Conservation (phyloP, 139 green algal species). For the Chlorella sp. region DNA sequence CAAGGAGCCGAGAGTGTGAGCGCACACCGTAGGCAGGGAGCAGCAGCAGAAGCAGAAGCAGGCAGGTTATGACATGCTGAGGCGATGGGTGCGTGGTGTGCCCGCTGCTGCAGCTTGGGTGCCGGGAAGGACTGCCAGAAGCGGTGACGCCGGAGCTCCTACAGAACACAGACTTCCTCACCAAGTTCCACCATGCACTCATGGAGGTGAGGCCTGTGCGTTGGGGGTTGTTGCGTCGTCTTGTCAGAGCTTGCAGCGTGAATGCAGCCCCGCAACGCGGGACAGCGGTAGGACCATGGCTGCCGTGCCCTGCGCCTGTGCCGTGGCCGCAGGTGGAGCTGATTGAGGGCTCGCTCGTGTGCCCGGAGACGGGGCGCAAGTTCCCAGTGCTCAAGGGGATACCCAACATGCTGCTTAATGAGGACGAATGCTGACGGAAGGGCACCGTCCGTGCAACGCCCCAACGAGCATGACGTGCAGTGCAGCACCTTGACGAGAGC, state of each 20-base stretch:
- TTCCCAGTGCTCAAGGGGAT: conserved; percentile 81
- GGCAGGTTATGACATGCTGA: neutral
- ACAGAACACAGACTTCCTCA: conserved; percentile 59
- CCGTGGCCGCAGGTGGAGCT: conserved; percentile 62
- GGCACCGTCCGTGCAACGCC: too few relatives aligned
- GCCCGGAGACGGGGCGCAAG: conserved; percentile 75
- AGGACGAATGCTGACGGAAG: conserved; percentile 84
- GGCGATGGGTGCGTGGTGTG: too few relatives aligned
- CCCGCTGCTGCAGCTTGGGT: conserved; percentile 28
- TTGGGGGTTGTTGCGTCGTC: neutral
- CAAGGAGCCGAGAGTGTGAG: conserved; percentile 59
- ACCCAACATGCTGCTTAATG: conserved; percentile 85
- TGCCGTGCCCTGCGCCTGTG: too few relatives aligned
- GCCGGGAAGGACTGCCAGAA: conserved; percentile 51
- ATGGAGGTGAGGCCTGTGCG: conserved; percentile 55
- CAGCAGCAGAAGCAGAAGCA: conserved; percentile 9
- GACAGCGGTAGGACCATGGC: too few relatives aligned
- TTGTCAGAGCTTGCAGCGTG: too few relatives aligned
- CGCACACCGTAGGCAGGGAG: too few relatives aligned
- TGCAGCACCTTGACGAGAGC: too few relatives aligned
- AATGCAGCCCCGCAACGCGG: too few relatives aligned
- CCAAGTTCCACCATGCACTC: conserved; percentile 76
- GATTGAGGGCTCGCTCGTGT: conserved; percentile 68
- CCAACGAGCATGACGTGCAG: too few relatives aligned
- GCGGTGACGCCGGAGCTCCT: conserved; percentile 48